Conservation (phyloP, 2,329 filamentous ascomycete species). For the Calonectria fujianensis region DNA sequence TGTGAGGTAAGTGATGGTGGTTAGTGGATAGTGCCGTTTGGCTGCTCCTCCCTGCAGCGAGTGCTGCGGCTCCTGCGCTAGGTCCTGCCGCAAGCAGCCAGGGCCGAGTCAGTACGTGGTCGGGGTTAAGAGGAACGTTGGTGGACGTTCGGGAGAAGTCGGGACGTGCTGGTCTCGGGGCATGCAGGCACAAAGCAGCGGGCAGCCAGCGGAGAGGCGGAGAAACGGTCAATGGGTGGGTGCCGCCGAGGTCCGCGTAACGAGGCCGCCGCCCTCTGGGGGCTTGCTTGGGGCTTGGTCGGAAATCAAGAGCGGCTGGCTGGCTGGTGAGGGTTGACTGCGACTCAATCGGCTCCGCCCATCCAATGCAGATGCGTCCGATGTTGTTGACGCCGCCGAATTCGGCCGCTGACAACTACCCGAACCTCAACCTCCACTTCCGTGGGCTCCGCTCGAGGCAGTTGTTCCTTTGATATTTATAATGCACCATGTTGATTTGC, state of each 20-base stretch:
- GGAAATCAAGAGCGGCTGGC: conserved; percentile 48
- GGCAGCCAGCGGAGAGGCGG: conserved; percentile 28
- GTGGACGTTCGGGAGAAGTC: conserved; percentile 47
- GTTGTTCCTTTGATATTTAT: conserved; percentile 56
- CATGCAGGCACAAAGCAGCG: conserved; percentile 36
- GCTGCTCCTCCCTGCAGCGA: conserved; percentile 47
- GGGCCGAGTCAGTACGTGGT: conserved; percentile 39
- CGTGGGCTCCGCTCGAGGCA: conserved; percentile 50
- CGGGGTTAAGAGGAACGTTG: conserved; percentile 42
- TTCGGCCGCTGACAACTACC: conserved; percentile 46
- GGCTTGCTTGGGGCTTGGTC: conserved; percentile 38
- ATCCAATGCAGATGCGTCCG: conserved; percentile 39
- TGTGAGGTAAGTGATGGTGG: conserved; percentile 50
- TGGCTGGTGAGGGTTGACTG: conserved; percentile 37
- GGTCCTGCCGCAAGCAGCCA: conserved; percentile 46
- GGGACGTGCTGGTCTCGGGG: conserved; percentile 44
- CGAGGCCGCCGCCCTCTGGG: conserved; percentile 40
- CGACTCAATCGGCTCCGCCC: conserved; percentile 48
- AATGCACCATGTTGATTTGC: conserved; percentile 54
- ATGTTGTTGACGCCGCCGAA: conserved; percentile 49
- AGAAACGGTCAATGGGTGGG: conserved; percentile 30
- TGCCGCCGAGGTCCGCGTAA: conserved; percentile 37
- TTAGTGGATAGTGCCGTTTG: conserved; percentile 33
- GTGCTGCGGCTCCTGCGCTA: conserved; percentile 49
- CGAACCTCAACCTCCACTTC: conserved; percentile 42